Evolutionary conservation across 2,329 filamentous ascomycete species (phyloP).

Genomic region (Apiospora pterosperma): DNA sequence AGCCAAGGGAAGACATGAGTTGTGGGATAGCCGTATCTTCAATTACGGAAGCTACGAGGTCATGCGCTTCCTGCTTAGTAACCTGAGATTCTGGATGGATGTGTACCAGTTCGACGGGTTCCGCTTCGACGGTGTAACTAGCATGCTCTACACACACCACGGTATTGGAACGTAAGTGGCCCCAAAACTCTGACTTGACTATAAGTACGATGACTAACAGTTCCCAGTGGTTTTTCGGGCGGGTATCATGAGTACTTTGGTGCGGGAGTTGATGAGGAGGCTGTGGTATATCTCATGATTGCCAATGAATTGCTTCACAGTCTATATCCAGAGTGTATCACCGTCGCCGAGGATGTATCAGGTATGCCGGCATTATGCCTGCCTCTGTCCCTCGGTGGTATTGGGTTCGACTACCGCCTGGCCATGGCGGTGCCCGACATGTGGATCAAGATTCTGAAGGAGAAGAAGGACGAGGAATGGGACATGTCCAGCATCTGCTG

Average conservation of each 20-base stretch:
- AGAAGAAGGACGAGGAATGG: conserved; percentile 88
- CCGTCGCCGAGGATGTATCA: conserved; percentile 94
- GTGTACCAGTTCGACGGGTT: conserved; percentile 97
- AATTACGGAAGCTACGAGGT: conserved; percentile 97
- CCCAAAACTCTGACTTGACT: neutral
- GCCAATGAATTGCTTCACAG: conserved; percentile 93
- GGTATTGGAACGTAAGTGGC: conserved; percentile 85
- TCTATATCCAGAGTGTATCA: conserved; percentile 85
- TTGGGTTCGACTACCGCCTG: conserved; percentile 95
- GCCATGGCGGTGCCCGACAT: conserved; percentile 98
- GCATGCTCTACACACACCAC: conserved; percentile 95
- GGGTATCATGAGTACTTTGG: conserved; percentile 99
- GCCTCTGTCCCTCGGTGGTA: conserved; percentile 77
- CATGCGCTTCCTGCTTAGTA: conserved; percentile 90
- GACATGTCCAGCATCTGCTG: conserved; percentile 81
- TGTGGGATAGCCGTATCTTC: conserved; percentile 96
- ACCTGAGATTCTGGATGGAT: conserved; percentile 98
- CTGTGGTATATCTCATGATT: conserved; percentile 90
- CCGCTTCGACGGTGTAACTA: conserved; percentile 96
- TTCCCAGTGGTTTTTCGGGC: conserved; percentile 82
- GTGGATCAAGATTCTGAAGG: conserved; percentile 98
- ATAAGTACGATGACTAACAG: conserved; percentile 17
- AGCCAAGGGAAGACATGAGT: conserved; percentile 77
- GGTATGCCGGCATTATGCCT: conserved; percentile 98
- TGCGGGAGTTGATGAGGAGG: conserved; percentile 82